These are phyloP conservation scores for Aspergillus sp. DNA, from an alignment of 2,329 filamentous ascomycete species.

Conservation along the genomic window DNA sequence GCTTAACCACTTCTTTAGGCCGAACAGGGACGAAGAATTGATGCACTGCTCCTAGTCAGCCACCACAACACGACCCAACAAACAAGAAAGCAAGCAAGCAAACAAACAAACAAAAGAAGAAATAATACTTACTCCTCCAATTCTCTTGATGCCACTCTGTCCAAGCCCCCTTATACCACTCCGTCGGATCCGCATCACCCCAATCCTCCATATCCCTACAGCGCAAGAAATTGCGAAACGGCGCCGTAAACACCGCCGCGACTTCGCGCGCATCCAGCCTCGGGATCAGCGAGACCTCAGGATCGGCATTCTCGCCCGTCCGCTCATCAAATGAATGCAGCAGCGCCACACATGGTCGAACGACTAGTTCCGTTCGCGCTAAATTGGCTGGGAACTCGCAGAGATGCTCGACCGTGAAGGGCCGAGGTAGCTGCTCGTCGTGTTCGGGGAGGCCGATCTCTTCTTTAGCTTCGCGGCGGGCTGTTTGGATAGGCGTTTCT, in stretches of 20 bases:
- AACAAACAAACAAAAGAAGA: not conserved
- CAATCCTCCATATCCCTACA: conserved; percentile 57
- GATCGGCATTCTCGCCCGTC: conserved; percentile 50
- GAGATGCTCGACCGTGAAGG: conserved; percentile 83
- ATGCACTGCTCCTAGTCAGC: conserved; percentile 59
- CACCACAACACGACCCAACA: not conserved
- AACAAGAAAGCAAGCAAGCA: not conserved
- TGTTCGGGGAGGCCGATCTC: conserved; percentile 82
- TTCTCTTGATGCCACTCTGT: conserved; percentile 71
- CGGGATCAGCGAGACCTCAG: conserved; percentile 73
- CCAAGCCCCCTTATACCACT: conserved; percentile 88
- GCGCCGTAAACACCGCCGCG: conserved; percentile 87
- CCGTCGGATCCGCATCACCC: conserved; percentile 46
- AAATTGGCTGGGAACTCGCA: conserved; percentile 78
- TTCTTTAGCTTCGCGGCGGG: conserved; percentile 85
- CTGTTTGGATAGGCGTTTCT: conserved; percentile 72
- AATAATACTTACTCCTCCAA: conserved; percentile 62
- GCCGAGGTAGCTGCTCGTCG: conserved; percentile 69
- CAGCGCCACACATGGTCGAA: conserved; percentile 76
- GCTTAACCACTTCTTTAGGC: conserved; percentile 68
- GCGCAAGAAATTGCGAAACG: conserved; percentile 79
- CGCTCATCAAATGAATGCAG: conserved; percentile 63
- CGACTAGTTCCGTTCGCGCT: conserved; percentile 71
- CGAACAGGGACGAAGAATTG: conserved; percentile 86
- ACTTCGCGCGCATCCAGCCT: conserved; percentile 86